Percentiles rank a stretch among this genome's conserved stretches.
Conservation (phyloP, 2,329 filamentous ascomycete genomes). For the Cordyceps sp. region DNA sequence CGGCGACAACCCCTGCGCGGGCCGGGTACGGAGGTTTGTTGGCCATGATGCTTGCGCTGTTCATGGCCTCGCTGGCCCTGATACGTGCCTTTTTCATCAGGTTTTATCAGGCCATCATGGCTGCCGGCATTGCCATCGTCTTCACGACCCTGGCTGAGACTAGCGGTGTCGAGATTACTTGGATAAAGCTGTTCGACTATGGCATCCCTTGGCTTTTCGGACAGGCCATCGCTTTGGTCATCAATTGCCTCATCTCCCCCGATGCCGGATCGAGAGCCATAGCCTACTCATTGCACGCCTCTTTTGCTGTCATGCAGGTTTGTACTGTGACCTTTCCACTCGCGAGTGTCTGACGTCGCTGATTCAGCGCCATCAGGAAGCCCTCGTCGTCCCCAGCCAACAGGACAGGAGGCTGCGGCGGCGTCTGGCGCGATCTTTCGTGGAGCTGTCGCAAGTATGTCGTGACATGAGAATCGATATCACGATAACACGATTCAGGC, state of each 20-base stretch:
- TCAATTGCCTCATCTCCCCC: slow-evolving; percentile 31
- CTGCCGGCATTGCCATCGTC: slow-evolving; percentile 36
- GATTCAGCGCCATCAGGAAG: too few species aligned
- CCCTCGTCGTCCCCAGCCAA: slow-evolving; percentile 13
- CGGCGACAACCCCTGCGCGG: slow-evolving; percentile 25
- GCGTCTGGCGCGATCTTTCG: slow-evolving; percentile 31
- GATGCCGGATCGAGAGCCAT: slow-evolving; percentile 38
- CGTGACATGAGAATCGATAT: slow-evolving; percentile 40
- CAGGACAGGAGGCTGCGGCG: slow-evolving; percentile 18
- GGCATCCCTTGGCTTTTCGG: slow-evolving; percentile 39
- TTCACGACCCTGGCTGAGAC: slow-evolving; percentile 36
- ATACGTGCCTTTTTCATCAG: slow-evolving; percentile 38
- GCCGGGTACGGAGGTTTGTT: slow-evolving; percentile 36
- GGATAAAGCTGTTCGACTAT: slow-evolving; percentile 33
- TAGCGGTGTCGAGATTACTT: slow-evolving; percentile 21
- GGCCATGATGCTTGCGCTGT: slow-evolving; percentile 35
- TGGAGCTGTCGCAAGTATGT: slow-evolving; percentile 37
- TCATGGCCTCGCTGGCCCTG: slow-evolving; percentile 33
- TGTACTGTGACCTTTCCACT: slow-evolving; percentile 13
- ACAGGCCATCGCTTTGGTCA: slow-evolving; percentile 31
- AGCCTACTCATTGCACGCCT: slow-evolving; percentile 27
- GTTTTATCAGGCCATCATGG: slow-evolving; percentile 36
- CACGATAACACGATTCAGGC: slow-evolving; percentile 34
- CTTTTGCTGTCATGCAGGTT: slow-evolving; percentile 30
- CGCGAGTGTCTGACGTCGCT: too few species aligned